phyloP scores from a whole-genome alignment of 2,329 filamentous ascomycete species.

The Beauveria sp. region DNA sequence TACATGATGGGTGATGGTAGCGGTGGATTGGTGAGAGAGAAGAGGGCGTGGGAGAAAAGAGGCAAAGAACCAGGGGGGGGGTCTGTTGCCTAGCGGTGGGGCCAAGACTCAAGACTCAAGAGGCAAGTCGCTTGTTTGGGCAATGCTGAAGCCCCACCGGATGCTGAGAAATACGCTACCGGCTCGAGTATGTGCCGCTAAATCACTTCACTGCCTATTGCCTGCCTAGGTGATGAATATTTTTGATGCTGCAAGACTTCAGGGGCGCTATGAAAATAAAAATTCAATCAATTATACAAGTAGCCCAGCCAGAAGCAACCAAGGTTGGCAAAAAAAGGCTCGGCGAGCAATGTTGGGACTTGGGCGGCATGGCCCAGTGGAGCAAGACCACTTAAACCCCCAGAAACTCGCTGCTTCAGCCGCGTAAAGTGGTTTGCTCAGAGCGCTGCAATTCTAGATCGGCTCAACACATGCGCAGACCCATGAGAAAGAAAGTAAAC shows the following conservation, averaged over 20 bases:
- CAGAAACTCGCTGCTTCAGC: conserved; percentile 3
- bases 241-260: not conserved
- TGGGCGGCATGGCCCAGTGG: not conserved
- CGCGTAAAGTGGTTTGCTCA: conserved; percentile 12
- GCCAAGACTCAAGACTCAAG: conserved; percentile 5
- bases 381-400: conserved; percentile 3
- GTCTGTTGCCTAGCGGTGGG: conserved; percentile 26
- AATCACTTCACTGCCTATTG: no score
- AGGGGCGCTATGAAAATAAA: not conserved
- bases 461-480: not conserved
- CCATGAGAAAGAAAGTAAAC: not conserved
- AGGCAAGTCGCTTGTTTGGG: not conserved
- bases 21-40: not conserved
- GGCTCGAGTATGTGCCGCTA: no score
- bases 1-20: not conserved
- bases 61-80: conserved; percentile 10
- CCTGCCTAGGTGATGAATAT: no score
- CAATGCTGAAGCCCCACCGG: not conserved
- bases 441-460: not conserved
- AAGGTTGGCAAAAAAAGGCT: not conserved
- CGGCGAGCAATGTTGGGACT: not conserved
- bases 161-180: conserved; percentile 8
- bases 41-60: not conserved
- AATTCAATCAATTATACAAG: no score
- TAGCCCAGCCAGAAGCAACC: not conserved